Base-by-base conservation (phyloP, 768 basidiomycete species). In the Roridomyces roridus region DNA sequence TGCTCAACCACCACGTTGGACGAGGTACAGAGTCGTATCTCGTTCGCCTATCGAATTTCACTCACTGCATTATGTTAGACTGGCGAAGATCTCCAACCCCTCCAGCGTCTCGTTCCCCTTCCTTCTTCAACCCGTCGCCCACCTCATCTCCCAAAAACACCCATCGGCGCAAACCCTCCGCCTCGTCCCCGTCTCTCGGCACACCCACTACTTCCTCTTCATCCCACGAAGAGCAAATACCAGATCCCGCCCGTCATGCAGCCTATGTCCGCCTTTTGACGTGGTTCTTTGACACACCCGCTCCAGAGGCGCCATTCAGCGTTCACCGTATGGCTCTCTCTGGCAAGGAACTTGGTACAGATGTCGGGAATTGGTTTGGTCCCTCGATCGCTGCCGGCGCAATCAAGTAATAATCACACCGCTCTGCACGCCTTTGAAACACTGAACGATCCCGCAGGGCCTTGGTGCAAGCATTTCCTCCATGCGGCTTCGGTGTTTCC, bases 331-430 rank as follows among this genome's bases (percentile, higher is more conserved):
- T 99, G 90, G 96, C 96, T 0, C 77, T 95, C 20, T 90, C 95
- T 0, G 96, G 96, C 0, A 96, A 98, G 68, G 90, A 95, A 64
- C 82, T 98, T 1, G 96, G 96, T 12, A 98, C 92, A 59, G 92
- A 94, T 62, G 91, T 98, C 0, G 96, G 96, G 1, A 91, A 94
- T 71, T 98, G 96, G 96, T 98, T 98, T 67, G 96, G 96, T 0
- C 96, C 96, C 0, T 96, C 92, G 68, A 94, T 92, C 0, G 97
- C 96, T n/a, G 95, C 96, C 8, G 95, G 96, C 34, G 96, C 94
- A 11, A 91, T 98, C 75, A 94, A 91, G 91, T 93, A 68, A 81
- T 70, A 9, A 43, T 25, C 54, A 24, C 21, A 28, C 11, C 52
- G 35, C 11, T 39, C 37, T 50, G n/a, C n/a, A n/a, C 4, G 39